Evolutionary conservation across 1,139 yeast species (phyloP), one percentile per base, ranked within the genome.

Genomic region (Yamadazyma kanchanaburiensis): DNA sequence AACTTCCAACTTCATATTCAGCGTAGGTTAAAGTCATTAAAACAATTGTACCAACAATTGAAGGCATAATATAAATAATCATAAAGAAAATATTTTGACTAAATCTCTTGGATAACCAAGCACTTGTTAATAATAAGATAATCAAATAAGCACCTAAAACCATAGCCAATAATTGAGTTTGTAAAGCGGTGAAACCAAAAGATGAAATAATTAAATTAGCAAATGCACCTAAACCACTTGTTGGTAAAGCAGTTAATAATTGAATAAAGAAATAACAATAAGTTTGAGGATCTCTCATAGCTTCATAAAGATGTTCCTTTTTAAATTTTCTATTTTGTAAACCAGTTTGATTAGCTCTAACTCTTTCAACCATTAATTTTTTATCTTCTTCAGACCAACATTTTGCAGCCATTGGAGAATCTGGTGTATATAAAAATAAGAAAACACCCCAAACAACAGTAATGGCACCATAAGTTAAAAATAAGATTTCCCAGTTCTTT

Each of bases 171-270:
- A 64, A 46, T 6, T 68, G 66, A 2, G 68, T 55, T 34, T 57
- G 39, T 29, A 58, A 49, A 27, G 35, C 45, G 24, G 47, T 38
- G 35, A 59, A 64, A 2, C 70, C 70, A 43, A 64, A 61, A 22
- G 61, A 46, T 16, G 55, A 48, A 18, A 64, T 63, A 17, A 63
- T 58, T 4, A 67, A 60, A 16, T 60, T 65, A 39, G 66, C 60
- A 35, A 63, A 64, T 3, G 67, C 58, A 11, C 64, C 62, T 25
- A 64, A 55, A 5, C 67, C 66, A 6, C 70, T 68, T 4, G 69
- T 63, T 5, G 64, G 64, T 24, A 63, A 58, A 44, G 60, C 55
- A 21, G 65, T 57, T 11, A 59, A 45, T 4, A 62, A 32, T 9
- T 66, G 63, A 28, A 64, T 48, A 15, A 61, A 40, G 26, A 64